Percentiles rank a stretch among this genome's conserved stretches.
phyloP scores from a whole-genome alignment of 768 basidiomycete genomes.

The Rhodosporidiobolus sp. region DNA sequence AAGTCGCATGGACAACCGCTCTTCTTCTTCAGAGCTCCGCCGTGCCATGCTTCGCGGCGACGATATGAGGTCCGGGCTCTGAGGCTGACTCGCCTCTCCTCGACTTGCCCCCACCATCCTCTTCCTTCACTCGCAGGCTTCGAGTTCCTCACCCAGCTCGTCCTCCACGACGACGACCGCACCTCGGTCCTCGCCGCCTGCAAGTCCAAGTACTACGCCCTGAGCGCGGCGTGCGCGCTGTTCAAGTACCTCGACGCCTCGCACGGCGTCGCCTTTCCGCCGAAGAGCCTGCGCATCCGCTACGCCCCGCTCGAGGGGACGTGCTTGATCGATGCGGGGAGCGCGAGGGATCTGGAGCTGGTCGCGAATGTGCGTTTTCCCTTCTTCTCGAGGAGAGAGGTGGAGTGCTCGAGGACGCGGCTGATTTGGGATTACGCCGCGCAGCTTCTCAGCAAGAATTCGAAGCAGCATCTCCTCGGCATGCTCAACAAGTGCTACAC shows the following conservation, averaged over 20 bases:
- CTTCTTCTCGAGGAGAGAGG: no score
- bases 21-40: no score
- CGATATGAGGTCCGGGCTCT: no score
- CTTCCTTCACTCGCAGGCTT: conserved; percentile 54
- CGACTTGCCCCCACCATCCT: not conserved
- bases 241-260: conserved; percentile 77
- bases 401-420: no score
- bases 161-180: conserved; percentile 16
- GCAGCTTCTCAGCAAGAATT: conserved; percentile 37
- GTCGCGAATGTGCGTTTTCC: conserved; percentile 62
- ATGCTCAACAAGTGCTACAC: conserved; percentile 72
- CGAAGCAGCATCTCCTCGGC: conserved; percentile 43
- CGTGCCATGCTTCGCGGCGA: no score
- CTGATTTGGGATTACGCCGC: no score
- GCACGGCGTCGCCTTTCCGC: conserved; percentile 67
- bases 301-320: conserved; percentile 55
- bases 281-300: conserved; percentile 45
- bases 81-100: no score
- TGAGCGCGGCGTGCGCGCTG: conserved; percentile 78
- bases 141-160: conserved; percentile 70
- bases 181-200: conserved; percentile 14
- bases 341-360: conserved; percentile 81
- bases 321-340: conserved; percentile 90
- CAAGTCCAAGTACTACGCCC: conserved; percentile 70
- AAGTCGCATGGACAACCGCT: no score